Evolutionary conservation across 208 protist genomes (phyloP).

Genomic region (Acanthamoeba royreba): DNA sequence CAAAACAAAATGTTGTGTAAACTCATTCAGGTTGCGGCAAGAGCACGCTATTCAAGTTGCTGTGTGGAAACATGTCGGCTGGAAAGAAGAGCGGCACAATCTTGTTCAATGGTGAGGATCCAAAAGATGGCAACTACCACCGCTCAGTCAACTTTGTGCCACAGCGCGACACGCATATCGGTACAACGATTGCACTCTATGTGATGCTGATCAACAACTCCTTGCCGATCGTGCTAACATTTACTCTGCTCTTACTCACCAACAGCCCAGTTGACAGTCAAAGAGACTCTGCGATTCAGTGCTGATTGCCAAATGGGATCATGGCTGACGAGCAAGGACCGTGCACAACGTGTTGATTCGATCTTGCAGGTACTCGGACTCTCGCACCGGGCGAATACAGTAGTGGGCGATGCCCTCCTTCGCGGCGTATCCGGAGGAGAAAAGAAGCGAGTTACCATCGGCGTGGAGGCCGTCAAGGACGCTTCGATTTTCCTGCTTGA

Average conservation of each 20-base stretch:
- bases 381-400: constrained; percentile 42
- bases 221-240: too few relatives aligned
- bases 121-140: neutral
- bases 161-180: constrained; percentile 63
- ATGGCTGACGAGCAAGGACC: neutral
- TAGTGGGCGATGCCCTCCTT: constrained; percentile 60
- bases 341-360: neutral
- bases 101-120: constrained; percentile 32
- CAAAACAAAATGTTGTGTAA: too few relatives aligned
- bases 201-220: too few relatives aligned
- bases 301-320: constrained; percentile 40
- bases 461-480: constrained; percentile 68
- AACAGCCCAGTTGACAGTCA: constrained; percentile 53
- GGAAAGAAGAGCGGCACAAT: neutral
- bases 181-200: neutral
- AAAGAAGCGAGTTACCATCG: constrained; percentile 77
- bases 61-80: neutral
- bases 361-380: constrained; percentile 58
- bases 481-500: constrained; percentile 69
- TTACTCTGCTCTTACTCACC: too few relatives aligned
- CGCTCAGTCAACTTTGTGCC: constrained; percentile 41
- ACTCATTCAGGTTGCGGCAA: constrained; percentile 50
- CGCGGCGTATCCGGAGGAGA: constrained; percentile 79
- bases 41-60: constrained; percentile 52
- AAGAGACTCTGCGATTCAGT: constrained; percentile 57